phyloP scores from a whole-genome alignment of 1,284 basidiomycete species.

The Peniophora sp. region DNA sequence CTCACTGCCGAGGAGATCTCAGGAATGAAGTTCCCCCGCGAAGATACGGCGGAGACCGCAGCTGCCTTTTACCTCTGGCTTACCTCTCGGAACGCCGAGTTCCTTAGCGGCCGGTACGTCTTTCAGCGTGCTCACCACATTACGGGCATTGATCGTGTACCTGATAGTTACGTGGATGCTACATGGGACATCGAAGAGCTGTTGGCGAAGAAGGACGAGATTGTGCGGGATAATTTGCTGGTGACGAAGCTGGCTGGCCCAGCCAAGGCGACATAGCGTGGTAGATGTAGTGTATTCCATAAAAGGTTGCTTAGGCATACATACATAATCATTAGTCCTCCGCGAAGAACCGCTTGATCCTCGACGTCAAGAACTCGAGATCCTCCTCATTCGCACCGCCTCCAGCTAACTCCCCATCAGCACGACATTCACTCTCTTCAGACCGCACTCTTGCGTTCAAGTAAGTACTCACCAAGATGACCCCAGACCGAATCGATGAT shows the following conservation, averaged over 20 bases:
- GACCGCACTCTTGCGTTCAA: no score
- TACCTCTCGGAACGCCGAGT: not conserved
- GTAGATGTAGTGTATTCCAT: no score
- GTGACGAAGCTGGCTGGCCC: not conserved
- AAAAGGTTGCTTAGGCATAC: no score
- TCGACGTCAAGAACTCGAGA: no score
- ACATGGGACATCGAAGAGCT: not conserved
- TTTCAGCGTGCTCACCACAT: not conserved
- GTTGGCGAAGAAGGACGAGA: not conserved
- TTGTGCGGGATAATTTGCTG: not conserved
- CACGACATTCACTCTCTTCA: no score
- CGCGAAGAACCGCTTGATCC: no score
- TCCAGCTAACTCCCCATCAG: no score
- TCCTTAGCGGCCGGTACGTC: not conserved
- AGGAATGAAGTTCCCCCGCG: not conserved
- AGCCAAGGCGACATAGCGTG: no score
- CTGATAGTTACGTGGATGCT: not conserved
- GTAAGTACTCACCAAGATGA: not conserved
- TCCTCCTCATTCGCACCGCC: no score
- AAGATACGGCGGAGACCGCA: not conserved
- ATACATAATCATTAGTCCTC: no score
- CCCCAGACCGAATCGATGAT: slow-evolving; percentile 1
- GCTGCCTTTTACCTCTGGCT: not conserved
- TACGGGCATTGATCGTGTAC: not conserved
- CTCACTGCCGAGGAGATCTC: not conserved